These are phyloP conservation scores for Trapa incisa DNA, from an alignment of 345 rosid species.

Conservation along the genomic window DNA sequence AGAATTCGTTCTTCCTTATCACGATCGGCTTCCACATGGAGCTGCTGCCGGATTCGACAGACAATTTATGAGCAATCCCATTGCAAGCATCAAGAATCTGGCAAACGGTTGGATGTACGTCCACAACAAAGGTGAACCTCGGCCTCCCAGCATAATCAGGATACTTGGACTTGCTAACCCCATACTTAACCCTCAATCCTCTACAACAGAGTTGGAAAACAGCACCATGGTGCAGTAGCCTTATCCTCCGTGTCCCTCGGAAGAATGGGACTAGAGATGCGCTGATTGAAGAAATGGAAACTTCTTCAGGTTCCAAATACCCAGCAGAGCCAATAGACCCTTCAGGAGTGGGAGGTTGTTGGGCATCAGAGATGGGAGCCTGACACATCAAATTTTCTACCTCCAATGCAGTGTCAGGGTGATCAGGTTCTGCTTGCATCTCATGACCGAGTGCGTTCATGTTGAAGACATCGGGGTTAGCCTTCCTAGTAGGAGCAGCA, in stretches of 20 bases:
- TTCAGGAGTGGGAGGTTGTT: slow-evolving; percentile 19
- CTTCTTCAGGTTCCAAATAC: slow-evolving; percentile 39
- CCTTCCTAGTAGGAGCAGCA: slow-evolving; percentile 6
- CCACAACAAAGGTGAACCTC: slow-evolving; percentile 55
- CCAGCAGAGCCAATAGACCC: slow-evolving; percentile 28
- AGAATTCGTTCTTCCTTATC: slow-evolving; percentile 20
- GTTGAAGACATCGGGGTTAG: slow-evolving; percentile 36
- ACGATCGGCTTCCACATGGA: slow-evolving; percentile 62
- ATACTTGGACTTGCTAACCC: slow-evolving; percentile 33
- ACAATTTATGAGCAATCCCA: slow-evolving; percentile 25
- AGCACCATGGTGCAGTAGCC: slow-evolving; percentile 28
- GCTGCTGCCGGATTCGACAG: slow-evolving; percentile 36
- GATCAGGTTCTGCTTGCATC: slow-evolving; percentile 25
- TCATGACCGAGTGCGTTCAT: slow-evolving; percentile 33
- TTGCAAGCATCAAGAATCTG: slow-evolving; percentile 56
- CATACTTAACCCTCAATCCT: slow-evolving; percentile 48
- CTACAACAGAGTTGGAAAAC: slow-evolving; percentile 48
- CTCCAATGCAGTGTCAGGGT: slow-evolving; percentile 40
- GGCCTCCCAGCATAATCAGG: slow-evolving; percentile 44
- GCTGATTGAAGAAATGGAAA: slow-evolving; percentile 34
- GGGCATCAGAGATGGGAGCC: slow-evolving; percentile 15
- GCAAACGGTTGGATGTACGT: slow-evolving; percentile 38
- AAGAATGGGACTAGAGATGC: slow-evolving; percentile 36
- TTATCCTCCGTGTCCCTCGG: slow-evolving; percentile 37
- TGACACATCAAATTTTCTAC: slow-evolving; percentile 35